A percentile compares a stretch with the other conserved stretches of the same genome.
Conservation (phyloP, 148 eudicot species). For the Oxyria digyna region DNA sequence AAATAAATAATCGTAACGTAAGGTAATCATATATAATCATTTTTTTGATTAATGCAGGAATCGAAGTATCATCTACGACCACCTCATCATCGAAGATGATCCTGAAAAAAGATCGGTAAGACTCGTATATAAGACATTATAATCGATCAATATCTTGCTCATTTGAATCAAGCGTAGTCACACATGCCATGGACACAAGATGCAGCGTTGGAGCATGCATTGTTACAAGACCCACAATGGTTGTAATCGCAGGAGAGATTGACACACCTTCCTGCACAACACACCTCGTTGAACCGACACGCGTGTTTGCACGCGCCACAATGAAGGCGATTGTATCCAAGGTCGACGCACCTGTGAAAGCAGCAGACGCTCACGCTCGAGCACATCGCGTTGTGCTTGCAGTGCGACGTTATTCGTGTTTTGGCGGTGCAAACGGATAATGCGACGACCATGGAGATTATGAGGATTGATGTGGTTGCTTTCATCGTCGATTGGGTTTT, state of each 20-base stretch:
- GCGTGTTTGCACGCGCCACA: neutral
- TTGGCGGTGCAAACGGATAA: neutral
- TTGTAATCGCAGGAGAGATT: conserved; percentile 27
- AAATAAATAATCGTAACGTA: no score
- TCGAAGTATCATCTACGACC: no score
- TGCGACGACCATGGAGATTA: neutral
- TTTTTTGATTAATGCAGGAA: no score
- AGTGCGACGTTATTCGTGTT: no score
- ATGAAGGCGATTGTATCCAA: neutral
- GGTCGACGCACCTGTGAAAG: neutral
- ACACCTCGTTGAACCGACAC: neutral
- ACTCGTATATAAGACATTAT: no score
- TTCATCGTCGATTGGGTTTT: neutral
- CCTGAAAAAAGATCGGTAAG: no score
- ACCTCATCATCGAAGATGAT: no score
- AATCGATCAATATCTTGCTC: no score
- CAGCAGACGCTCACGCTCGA: neutral
- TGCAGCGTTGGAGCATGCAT: conserved; percentile 19
- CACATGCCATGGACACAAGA: conserved; percentile 50
- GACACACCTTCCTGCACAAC: neutral
- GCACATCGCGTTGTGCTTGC: neutral
- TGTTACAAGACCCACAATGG: conserved; percentile 53
- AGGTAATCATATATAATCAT: no score
- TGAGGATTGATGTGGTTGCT: neutral
- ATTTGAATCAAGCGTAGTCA: conserved; percentile 38